Base-by-base conservation (phyloP, 176 grass and related monocot species). In the Musa schizocarpa region DNA sequence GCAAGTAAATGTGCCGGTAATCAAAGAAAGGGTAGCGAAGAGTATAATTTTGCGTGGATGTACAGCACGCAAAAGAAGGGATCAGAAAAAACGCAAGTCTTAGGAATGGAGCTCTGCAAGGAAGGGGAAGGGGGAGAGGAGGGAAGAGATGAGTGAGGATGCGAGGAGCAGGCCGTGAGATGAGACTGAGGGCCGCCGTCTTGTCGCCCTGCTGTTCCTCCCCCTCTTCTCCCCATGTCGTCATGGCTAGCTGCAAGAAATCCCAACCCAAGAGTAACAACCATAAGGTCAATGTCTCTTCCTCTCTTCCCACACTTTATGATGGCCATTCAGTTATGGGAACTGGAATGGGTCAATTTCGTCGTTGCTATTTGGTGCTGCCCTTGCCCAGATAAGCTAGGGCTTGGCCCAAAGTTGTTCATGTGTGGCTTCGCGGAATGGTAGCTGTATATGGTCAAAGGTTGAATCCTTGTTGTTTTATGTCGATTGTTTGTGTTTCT, bases 171-270 rank as follows among this genome's bases (percentile, higher is more conserved):
- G 48, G 8, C 56, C 2, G 25, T 80, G 49, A 80, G 78, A 70
- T 70, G 68, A 51, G 19, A 70, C 51, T 70, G 68, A 34, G 68
- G 65, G 65, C 57, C 21, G 78, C 50, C 14, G 13, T 52, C 13
- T 59, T 48, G n/a, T 21, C 61, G 11, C 48, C 77, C 50, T 58
- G 29, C 49, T 59, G 16, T 24, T 43, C 53, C 5, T 65, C 69
- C 62, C 26, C 63, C 13, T 56, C 69, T 13, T 57, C 57, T 63
- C 69, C 56, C 3, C 48, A 50, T 21, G 23, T 80, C 49, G 48
- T 52, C 68, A 73, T 80, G 69, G 56, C 34, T 9, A 64, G 43
- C 29, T 73, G 69, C 57, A 80, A 80, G 69, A 65, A 79, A 11
- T 67, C 65, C 65, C 53, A 80, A 63, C 25, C 78, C 67, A 74